Evolutionary conservation across 2,329 filamentous ascomycete genomes (phyloP), one percentile per base, ranked within the genome.

Genomic region (Xylariaceae sp.): DNA sequence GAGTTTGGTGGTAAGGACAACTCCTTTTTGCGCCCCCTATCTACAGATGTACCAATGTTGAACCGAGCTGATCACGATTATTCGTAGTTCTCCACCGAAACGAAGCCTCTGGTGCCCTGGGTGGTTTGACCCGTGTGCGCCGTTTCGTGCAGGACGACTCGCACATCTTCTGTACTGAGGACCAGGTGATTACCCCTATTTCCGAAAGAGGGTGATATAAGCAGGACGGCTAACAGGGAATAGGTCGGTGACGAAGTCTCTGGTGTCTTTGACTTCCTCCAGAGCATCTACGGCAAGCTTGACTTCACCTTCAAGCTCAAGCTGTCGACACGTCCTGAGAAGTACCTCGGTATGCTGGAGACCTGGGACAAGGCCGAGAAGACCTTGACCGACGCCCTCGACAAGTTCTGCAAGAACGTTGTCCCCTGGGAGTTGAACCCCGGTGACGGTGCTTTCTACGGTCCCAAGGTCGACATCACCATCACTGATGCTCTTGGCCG

Each of bases 401-500:
- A 94, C 65, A 82, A 87, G 63, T 97, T 97, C 17, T 74, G 75
- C 58, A 74, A 75, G 17, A 71, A 64, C 50, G 83, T 87, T 61
- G 82, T 86, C 39, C 80, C 86, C 64, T 99, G 94, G 94, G 88
- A 90, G 74, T 80, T 96, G 55, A 96, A 97, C 75, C 88, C 91
- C 61, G 94, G 93, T 59, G 94, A 99, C 69, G 94, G 94, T 72
- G 94, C 94, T 56, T 99, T 97, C 78, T 99, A 99, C 74, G 94
- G 94, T 1, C 94, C 94, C 55, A 99, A 99, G 84, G 96, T 97
- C 68, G 94, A 99, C 70, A 94, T 99, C 71, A 95, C 90, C 62
- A 92, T 99, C 70, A 88, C 87, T 55, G 93, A 97, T 75, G 90
- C 90, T 51, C 80, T 97, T 66, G 86, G 86, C 75, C 85, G 92